Evolutionary conservation across 805 yeast genomes (phyloP), one percentile per base, ranked within the genome.

Genomic region (Saccharomycopsis amapae): DNA sequence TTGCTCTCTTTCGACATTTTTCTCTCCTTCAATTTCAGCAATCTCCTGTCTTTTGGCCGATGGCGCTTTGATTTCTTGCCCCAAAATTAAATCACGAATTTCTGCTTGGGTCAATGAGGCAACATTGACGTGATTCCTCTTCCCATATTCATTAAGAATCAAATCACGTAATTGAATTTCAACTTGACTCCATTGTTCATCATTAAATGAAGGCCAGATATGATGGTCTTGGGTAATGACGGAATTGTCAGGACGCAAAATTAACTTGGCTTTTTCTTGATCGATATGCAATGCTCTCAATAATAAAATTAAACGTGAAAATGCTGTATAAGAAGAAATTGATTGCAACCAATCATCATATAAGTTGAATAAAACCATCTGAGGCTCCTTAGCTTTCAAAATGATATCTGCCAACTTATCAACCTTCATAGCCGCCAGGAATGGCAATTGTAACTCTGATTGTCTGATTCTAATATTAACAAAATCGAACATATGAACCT

Each of bases 401-500:
- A 93, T 90, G 43, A 85, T 68, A 49, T 85, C 86, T 0, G 82
- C 75, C 38, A 93, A 63, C 57, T 85, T 86, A 47, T 84, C 93
- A 48, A 90, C 76, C 58, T 81, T 77, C 71, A 93, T 64, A 0
- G 95, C 85, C 1, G 95, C 79, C 24, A 83, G 81, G 68, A 93
- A 93, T 17, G 99, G 98, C 50, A 93, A 65, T 54, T 81, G 82
- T 45, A 93, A 67, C 60, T 93, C 97, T 0, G 96, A 82, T 2
- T 95, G 86, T 44, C 97, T 75, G 28, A 93, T 83, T 0, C 90
- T 75, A 42, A 88, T 82, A 61, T 87, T 88, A 17, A 97, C 96
- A 70, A 89, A 93, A 61, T 93, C 97, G 45, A 90, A 73, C 95
- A 93, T 85, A 57, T 93, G 97, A 28, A 88, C 97, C 57, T 90